Evolutionary conservation across 129 eudicot genomes (phyloP).

Genomic region (Tagetes patula): DNA sequence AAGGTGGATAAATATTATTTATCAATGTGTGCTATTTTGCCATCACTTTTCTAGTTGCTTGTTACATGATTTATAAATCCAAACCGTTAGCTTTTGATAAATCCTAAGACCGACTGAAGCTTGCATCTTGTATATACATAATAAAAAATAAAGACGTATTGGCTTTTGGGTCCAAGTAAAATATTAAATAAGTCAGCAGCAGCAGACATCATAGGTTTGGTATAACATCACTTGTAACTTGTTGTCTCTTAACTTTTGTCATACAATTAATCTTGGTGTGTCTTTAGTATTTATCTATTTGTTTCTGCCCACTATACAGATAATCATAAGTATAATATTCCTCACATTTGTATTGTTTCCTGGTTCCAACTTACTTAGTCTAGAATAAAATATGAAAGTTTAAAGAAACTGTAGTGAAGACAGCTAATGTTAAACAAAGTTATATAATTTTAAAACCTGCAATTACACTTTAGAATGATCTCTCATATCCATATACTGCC

Average conservation of each 20-base stretch:
- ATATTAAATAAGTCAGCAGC: constrained; percentile 21
- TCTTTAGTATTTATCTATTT: constrained; percentile 3
- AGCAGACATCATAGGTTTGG: constrained; percentile 24
- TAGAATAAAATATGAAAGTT: neutral
- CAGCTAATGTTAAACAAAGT: neutral
- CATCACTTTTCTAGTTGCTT: constrained; percentile 21
- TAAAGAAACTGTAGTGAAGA: neutral
- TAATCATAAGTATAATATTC: constrained; percentile 15
- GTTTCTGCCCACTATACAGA: constrained; percentile 18
- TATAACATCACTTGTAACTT: constrained; percentile 13
- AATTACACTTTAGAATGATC: constrained; percentile 17
- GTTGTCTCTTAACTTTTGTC: constrained; percentile 19
- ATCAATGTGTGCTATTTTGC: constrained; percentile 10
- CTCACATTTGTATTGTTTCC: neutral
- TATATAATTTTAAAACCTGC: neutral
- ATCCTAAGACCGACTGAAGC: constrained; percentile 1
- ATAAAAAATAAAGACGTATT: constrained; percentile 11
- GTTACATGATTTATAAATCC: constrained; percentile 18
- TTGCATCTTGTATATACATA: neutral
- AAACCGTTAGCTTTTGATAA: constrained; percentile 14
- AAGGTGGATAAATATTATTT: constrained; percentile 32
- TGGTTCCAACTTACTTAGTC: constrained; percentile 7
- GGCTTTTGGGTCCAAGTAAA: constrained; percentile 17
- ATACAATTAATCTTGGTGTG: constrained; percentile 15
- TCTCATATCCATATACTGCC: constrained; percentile 5